These are phyloP conservation scores for Candida takata DNA, from an alignment of 805 yeast genomes.

Conservation along the genomic window DNA sequence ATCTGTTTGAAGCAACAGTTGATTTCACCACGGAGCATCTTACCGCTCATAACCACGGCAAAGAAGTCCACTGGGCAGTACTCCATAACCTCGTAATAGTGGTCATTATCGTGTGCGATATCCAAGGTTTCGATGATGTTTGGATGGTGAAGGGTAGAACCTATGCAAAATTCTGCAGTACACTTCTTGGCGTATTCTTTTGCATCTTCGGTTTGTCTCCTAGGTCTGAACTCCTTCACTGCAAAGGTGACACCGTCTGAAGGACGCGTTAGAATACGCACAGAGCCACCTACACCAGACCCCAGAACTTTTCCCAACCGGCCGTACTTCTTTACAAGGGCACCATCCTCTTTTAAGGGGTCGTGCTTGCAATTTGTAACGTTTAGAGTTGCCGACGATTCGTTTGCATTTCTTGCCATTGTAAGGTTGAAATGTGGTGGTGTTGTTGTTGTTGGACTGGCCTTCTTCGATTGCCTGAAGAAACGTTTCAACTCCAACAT, in stretches of 20 bases:
- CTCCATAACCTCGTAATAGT: conserved; percentile 79
- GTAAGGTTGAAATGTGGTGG: conserved; percentile 13
- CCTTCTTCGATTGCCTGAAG: conserved; percentile 17
- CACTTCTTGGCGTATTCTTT: conserved; percentile 82
- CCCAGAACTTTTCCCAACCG: conserved; percentile 70
- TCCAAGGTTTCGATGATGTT: conserved; percentile 75
- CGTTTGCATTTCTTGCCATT: background rate
- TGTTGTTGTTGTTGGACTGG: too few species aligned
- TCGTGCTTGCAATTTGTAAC: conserved; percentile 4
- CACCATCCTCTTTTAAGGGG: conserved; percentile 40
- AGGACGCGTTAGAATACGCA: conserved; percentile 61
- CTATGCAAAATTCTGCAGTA: conserved; percentile 85
- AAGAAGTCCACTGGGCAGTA: conserved; percentile 80
- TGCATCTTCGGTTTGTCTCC: conserved; percentile 60
- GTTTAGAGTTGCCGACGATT: conserved; percentile 4
- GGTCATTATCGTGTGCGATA: conserved; percentile 48
- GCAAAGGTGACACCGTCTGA: conserved; percentile 70
- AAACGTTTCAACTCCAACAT: conserved; percentile 21
- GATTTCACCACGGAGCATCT: conserved; percentile 74
- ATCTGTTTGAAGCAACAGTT: conserved; percentile 77
- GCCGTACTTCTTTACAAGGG: conserved; percentile 56
- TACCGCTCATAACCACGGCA: conserved; percentile 81
- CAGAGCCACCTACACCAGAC: conserved; percentile 86
- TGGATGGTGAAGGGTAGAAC: conserved; percentile 75
- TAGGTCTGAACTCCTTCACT: conserved; percentile 73